phyloP scores from a whole-genome alignment of 345 rosid genomes.

The Camelina neglecta region DNA sequence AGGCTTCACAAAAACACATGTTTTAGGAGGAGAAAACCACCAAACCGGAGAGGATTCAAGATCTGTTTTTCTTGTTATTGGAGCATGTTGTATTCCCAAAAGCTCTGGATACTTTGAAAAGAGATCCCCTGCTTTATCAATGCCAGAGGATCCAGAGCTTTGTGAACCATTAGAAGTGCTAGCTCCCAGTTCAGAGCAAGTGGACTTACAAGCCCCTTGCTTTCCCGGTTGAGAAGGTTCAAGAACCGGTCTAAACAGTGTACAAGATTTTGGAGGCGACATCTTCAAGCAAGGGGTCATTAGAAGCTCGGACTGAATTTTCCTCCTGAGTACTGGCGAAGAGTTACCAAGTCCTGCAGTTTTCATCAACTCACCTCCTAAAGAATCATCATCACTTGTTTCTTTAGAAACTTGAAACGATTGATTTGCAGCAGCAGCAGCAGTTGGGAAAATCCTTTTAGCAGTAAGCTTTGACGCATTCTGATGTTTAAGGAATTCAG shows the following conservation, averaged over 20 bases:
- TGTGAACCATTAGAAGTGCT: constrained; percentile 42
- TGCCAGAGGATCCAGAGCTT: constrained; percentile 61
- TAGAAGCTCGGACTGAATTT: constrained; percentile 51
- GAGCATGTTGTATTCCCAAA: constrained; percentile 56
- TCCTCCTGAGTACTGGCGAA: constrained; percentile 49
- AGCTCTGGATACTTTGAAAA: constrained; percentile 76
- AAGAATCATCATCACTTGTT: constrained; percentile 45
- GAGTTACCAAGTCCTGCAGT: constrained; percentile 46
- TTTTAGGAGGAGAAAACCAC: constrained; percentile 90
- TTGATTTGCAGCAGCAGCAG: constrained; percentile 46
- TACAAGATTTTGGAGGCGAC: constrained; percentile 86
- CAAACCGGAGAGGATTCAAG: constrained; percentile 71
- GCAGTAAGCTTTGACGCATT: constrained; percentile 46
- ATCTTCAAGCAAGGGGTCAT: constrained; percentile 77
- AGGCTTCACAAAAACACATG: constrained; percentile 75
- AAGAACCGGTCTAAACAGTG: constrained; percentile 63
- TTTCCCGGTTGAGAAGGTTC: constrained; percentile 47
- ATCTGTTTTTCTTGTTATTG: constrained; percentile 54
- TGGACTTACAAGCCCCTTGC: constrained; percentile 49
- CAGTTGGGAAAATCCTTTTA: constrained; percentile 45
- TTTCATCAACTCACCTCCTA: constrained; percentile 43
- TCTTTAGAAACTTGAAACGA: constrained; percentile 46
- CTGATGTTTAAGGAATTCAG: constrained; percentile 54
- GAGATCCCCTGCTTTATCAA: constrained; percentile 54
- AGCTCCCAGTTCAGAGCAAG: constrained; percentile 60